phyloP scores from a whole-genome alignment of 2,329 filamentous ascomycete species.

The Tolypocladium tundrense region DNA sequence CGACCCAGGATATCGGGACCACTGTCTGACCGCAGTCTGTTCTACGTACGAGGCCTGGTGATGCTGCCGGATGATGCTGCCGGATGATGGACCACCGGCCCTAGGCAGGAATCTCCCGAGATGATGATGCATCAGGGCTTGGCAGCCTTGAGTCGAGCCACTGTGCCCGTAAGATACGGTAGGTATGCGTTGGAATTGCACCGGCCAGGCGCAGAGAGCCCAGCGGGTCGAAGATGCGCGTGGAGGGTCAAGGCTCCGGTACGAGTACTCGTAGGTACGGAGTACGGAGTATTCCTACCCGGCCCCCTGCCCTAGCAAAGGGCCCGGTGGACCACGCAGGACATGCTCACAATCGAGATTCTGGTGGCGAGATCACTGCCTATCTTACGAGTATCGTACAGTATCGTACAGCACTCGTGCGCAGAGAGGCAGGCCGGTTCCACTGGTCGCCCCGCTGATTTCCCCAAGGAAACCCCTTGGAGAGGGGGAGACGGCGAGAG shows the following conservation, averaged over 20 bases:
- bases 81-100: neutral
- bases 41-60: neutral
- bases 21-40: neutral
- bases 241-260: neutral
- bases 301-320: neutral
- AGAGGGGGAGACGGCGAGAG: neutral
- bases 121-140: neutral
- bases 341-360: conserved; percentile 17
- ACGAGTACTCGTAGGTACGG: too few relatives aligned
- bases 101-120: neutral
- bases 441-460: neutral
- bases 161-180: neutral
- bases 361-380: conserved; percentile 13
- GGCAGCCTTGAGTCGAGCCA: neutral
- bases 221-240: neutral
- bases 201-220: neutral
- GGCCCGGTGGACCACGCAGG: neutral
- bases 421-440: neutral
- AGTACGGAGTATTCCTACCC: neutral
- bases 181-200: neutral
- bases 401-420: too few relatives aligned
- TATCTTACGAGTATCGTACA: neutral
- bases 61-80: neutral
- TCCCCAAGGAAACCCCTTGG: neutral
- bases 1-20: neutral